Evolutionary conservation across 257 asterid species (phyloP), one percentile per base, ranked within the genome.

Genomic region (Cordia subcordata): DNA sequence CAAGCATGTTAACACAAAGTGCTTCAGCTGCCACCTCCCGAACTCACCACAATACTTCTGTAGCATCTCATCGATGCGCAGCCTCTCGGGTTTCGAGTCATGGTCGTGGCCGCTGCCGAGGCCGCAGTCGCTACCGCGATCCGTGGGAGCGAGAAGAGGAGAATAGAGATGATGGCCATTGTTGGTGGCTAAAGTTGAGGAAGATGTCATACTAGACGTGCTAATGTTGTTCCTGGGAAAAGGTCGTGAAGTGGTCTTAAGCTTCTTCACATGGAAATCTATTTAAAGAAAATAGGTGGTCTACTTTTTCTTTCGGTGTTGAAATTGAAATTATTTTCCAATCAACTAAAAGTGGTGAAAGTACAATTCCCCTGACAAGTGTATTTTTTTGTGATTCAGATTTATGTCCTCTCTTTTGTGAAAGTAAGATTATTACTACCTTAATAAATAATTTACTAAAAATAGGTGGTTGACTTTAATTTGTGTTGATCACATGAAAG

Each of bases 21-120:
- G 97, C 32, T 72, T 66, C 17, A 79, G 33, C 66, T 90, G 97
- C 97, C 97, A 90, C 71, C 64, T 18, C 52, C 97, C 96, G 8
- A 90, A 84, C 67, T 90, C 96, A 32, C 96, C 97, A 74, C 96
- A 84, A 38, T 86, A 62, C 14, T 77, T 84, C 5, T 57, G 75
- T 40, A 90, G 45, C 93, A 82, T 85, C 52, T 73, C 90, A 70
- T 86, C 97, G 44, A 90, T 77, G 68, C 77, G 55, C 14, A 90
- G 65, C 53, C 67, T 72, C 70, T 86, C 68, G 19, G 35, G 33
- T 11, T 63, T 40, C 47, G 46, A 12, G 60, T 23, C 4, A 6
- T 23, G 32, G 20, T 11, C 20, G 40, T 9, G 46, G n/a, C n/a
- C n/a, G n/a, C n/a, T n/a, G n/a, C n/a, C n/a, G n/a, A n/a, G n/a